Percentiles rank a stretch among this genome's conserved stretches.
These are phyloP conservation scores for Pythium pyrilobum DNA, from an alignment of 352 stramenopile species.

Conservation along the genomic window DNA sequence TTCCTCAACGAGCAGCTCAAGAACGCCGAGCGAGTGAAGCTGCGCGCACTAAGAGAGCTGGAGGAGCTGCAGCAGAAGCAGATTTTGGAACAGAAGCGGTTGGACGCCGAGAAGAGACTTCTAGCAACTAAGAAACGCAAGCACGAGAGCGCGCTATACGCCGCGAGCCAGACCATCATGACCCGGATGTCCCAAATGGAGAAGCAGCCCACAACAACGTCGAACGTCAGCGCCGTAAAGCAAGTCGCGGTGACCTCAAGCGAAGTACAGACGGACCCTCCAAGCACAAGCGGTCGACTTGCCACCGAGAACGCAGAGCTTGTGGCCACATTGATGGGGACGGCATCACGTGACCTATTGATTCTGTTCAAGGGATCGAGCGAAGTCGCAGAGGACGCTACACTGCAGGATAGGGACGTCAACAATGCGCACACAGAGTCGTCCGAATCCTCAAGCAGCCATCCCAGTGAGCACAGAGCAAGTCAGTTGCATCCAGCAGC, in stretches of 20 bases:
- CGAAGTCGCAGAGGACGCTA: background rate
- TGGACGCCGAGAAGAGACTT: constrained; percentile 61
- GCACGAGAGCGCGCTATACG: constrained; percentile 39
- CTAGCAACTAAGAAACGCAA: constrained; percentile 62
- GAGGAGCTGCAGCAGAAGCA: constrained; percentile 58
- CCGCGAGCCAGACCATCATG: constrained; percentile 44
- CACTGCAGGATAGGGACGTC: background rate
- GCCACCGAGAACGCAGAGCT: constrained; percentile 21
- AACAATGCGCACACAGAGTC: background rate
- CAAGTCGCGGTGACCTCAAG: background rate
- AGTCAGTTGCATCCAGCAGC: constrained; percentile 1
- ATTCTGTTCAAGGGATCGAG: constrained; percentile 25
- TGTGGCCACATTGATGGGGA: constrained; percentile 12
- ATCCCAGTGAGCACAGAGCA: background rate
- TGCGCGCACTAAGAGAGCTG: constrained; percentile 38
- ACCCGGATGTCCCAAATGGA: constrained; percentile 26
- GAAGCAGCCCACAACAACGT: background rate
- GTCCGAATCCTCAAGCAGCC: background rate
- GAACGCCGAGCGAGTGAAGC: constrained; percentile 53
- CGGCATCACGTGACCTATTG: constrained; percentile 17
- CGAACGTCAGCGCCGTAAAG: background rate
- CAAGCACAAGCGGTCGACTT: constrained; percentile 21
- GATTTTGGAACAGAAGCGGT: constrained; percentile 50
- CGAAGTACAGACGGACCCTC: constrained; percentile 9
- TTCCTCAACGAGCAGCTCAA: constrained; percentile 50